Evolutionary conservation across 1,284 basidiomycete genomes (phyloP).

Genomic region (Boletus mariae): DNA sequence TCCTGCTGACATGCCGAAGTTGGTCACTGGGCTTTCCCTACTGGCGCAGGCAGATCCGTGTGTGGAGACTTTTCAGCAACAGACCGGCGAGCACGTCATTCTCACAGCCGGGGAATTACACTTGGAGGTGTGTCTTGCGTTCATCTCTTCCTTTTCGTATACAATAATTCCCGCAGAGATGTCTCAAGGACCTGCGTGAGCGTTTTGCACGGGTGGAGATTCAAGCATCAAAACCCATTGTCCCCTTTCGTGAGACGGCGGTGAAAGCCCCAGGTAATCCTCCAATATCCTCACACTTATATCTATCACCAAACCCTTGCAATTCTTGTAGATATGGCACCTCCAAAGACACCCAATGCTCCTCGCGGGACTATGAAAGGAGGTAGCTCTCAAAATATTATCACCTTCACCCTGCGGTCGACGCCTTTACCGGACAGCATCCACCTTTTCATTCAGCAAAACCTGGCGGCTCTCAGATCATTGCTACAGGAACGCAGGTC

Average conservation of each 20-base stretch:
- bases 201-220: slow-evolving; percentile 93
- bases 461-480: slow-evolving; percentile 56
- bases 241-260: slow-evolving; percentile 96
- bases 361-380: slow-evolving; percentile 79
- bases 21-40: slow-evolving; percentile 84
- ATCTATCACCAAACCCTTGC: slow-evolving; percentile 13
- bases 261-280: slow-evolving; percentile 67
- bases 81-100: slow-evolving; percentile 97
- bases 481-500: slow-evolving; percentile 48
- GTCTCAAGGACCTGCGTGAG: slow-evolving; percentile 92
- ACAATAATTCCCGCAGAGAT: slow-evolving; percentile 56
- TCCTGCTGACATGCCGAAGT: slow-evolving; percentile 91
- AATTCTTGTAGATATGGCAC: slow-evolving; percentile 72
- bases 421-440: slow-evolving; percentile 71
- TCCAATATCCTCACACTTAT: slow-evolving; percentile 1
- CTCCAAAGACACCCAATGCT: slow-evolving; percentile 72
- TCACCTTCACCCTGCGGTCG: slow-evolving; percentile 84
- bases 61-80: slow-evolving; percentile 94
- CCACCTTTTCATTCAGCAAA: slow-evolving; percentile 74
- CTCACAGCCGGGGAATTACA: slow-evolving; percentile 95
- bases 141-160: neutral
- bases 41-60: slow-evolving; percentile 97
- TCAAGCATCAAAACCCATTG: slow-evolving; percentile 92
- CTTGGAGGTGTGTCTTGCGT: slow-evolving; percentile 64
- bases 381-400: slow-evolving; percentile 64